phyloP scores from a whole-genome alignment of 495 filamentous ascomycete genomes.

The Oleoguttula mirabilis region DNA sequence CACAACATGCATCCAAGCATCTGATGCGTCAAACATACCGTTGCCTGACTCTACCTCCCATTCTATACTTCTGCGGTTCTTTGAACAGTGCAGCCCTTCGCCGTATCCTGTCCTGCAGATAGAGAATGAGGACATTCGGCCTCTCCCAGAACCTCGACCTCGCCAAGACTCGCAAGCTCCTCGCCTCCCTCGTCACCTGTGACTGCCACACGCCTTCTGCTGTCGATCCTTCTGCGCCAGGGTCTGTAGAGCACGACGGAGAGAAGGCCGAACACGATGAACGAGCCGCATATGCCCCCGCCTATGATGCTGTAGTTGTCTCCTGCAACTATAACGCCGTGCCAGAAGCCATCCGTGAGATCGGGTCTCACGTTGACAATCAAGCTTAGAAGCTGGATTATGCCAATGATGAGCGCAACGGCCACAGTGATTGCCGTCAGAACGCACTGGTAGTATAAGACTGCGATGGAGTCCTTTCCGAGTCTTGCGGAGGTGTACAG shows the following conservation, averaged over 20 bases:
- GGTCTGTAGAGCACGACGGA: conserved; percentile 64
- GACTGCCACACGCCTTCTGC: neutral
- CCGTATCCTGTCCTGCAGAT: too few species aligned
- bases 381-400: conserved; percentile 71
- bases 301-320: conserved; percentile 79
- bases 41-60: too few species aligned
- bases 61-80: neutral
- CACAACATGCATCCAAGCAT: neutral
- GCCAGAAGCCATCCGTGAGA: conserved; percentile 71
- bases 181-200: neutral
- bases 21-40: neutral
- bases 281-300: conserved; percentile 69
- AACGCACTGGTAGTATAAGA: conserved; percentile 89
- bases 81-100: neutral
- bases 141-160: neutral
- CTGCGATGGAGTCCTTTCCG: conserved; percentile 67
- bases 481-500: conserved; percentile 71
- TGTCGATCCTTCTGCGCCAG: conserved; percentile 56
- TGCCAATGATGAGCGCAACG: conserved; percentile 73
- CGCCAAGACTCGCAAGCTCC: neutral
- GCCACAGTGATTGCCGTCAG: conserved; percentile 77
- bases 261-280: conserved; percentile 59
- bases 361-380: conserved; percentile 55
- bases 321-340: conserved; percentile 60
- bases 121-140: too few species aligned